Base-by-base conservation (phyloP, 345 rosid genomes). In the Rubroshorea leprosula region DNA sequence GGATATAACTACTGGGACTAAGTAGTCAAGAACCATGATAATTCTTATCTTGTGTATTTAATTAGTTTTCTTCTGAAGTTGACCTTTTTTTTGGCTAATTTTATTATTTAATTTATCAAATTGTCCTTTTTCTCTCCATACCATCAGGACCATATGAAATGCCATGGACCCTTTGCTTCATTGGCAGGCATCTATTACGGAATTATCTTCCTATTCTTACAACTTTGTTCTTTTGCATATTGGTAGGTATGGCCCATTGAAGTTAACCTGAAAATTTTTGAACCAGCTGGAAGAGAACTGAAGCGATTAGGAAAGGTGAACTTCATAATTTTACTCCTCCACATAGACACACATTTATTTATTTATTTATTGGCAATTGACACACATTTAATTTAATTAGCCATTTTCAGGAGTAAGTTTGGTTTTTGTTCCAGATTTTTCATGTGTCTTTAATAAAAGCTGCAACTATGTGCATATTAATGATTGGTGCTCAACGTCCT, bases 181-280 rank as follows among this genome's bases (percentile, higher is more conserved):
- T 3, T 13, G 50, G n/a, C 21, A n/a, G n/a, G n/a, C n/a, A n/a
- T n/a, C 1, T 14, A 51, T 35, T 50, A 3, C 49, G 5, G 13
- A 25, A 22, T 2, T 18, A 2, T 21, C 12, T 54, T 19, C 12
- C 25, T 66, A 13, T 39, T n/a, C 50, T 51, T 10, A 18, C 38
- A 48, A n/a, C 15, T 55, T 49, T 20, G 1, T 63, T 45, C 9
- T 57, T n/a, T n/a, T 61, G 71, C 16, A n/a, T 6, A 16, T 68
- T 50, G 12, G 54, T 68, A 89, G 96, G 89, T 92, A 7, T 92
- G 96, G 98, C 98, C 98, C 1, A 64, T 89, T 68, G 84, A 86
- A 15, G 81, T 92, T 62, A 73, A 89, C 72, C 72, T 86, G 49
- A 84, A 78, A 70, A 86, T 86, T 62, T 44, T 89, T 70, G 93